A percentile compares a stretch with the other conserved stretches of the same genome.
phyloP scores from a whole-genome alignment of 352 stramenopile species.

The Blastocystis sp. region DNA sequence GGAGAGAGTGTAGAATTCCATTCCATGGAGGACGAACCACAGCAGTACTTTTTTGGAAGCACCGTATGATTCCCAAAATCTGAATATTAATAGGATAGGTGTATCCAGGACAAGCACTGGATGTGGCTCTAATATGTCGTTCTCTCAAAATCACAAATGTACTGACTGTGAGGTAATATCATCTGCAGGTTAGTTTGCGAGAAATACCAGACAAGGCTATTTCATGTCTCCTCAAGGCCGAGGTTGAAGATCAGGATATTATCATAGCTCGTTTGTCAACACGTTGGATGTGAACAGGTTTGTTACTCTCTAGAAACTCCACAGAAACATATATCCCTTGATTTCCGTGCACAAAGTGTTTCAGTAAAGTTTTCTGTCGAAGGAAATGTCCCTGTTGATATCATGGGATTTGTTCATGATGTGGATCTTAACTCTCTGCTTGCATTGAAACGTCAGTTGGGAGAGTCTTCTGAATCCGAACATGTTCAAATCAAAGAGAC shows the following conservation, averaged over 20 bases:
- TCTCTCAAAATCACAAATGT: constrained; percentile 50
- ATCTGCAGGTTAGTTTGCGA: neutral
- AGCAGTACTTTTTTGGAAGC: constrained; percentile 47
- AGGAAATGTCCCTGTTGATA: neutral
- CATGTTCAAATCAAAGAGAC: neutral
- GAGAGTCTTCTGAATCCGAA: neutral
- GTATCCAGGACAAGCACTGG: neutral
- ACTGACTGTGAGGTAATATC: neutral
- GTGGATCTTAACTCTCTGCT: constrained; percentile 41
- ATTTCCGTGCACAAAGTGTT: constrained; percentile 2
- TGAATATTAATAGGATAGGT: neutral
- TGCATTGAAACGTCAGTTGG: constrained; percentile 14
- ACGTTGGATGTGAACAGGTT: neutral
- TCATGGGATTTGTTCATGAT: constrained; percentile 45
- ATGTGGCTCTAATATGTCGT: constrained; percentile 18
- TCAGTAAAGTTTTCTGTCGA: neutral
- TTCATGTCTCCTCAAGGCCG: neutral
- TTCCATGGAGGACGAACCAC: constrained; percentile 9
- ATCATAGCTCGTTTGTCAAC: constrained; percentile 15
- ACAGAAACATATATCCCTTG: neutral
- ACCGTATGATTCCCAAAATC: neutral
- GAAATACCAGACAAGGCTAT: neutral
- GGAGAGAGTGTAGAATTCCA: neutral
- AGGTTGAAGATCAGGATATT: constrained; percentile 28
- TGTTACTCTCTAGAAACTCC: neutral